Evolutionary conservation across 305 asterid genomes (phyloP).

Genomic region (Fraxinus sp.): DNA sequence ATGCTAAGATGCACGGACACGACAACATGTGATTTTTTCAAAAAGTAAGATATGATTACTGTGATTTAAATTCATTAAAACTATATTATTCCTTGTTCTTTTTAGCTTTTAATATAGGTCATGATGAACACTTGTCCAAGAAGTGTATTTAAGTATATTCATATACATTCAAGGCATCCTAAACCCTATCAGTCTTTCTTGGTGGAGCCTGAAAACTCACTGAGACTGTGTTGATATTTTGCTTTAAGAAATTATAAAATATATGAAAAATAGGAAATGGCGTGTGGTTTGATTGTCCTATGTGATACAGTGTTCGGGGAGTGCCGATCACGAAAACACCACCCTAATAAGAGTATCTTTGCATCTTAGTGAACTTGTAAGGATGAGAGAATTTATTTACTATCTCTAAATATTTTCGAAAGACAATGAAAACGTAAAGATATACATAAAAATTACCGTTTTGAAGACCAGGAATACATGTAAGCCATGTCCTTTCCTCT

Average conservation of each 20-base stretch:
- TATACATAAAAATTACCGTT: slow-evolving; percentile 26
- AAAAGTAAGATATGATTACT: background rate
- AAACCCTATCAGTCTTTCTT: too few species aligned
- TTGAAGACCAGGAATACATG: slow-evolving; percentile 47
- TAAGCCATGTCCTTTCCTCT: slow-evolving; percentile 45
- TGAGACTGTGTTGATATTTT: too few species aligned
- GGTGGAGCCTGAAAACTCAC: too few species aligned
- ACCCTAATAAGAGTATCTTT: background rate
- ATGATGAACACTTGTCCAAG: background rate
- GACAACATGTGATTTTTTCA: too few species aligned
- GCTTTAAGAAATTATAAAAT: background rate
- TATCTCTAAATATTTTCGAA: background rate
- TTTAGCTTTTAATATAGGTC: background rate
- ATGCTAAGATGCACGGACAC: background rate
- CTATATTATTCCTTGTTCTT: background rate
- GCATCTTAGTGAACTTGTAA: background rate
- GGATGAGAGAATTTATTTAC: background rate
- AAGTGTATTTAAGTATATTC: too few species aligned
- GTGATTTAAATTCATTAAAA: background rate
- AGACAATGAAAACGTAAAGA: background rate
- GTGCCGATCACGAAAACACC: background rate
- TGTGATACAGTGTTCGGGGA: background rate
- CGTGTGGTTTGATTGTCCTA: background rate
- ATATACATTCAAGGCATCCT: too few species aligned
- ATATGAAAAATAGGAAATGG: background rate